A percentile compares a stretch with the other conserved stretches of the same genome.
phyloP scores from a whole-genome alignment of 2,329 filamentous ascomycete species.

The Salinomyces thailandicus region DNA sequence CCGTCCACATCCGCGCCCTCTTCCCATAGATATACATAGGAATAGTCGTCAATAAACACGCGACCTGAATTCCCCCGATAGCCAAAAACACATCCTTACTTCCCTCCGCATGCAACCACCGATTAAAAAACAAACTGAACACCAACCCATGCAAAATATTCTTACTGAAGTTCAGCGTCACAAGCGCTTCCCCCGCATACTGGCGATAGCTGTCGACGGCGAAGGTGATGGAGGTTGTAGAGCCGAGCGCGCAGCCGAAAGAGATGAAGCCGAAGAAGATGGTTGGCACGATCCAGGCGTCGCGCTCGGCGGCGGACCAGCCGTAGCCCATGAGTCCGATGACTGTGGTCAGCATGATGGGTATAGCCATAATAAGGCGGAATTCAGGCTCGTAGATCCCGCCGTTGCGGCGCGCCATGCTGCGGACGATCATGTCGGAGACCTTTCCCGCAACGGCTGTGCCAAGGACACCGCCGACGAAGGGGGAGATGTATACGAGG shows the following conservation, averaged over 20 bases:
- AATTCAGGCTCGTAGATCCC: conserved; percentile 94
- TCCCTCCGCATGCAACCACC: conserved; percentile 69
- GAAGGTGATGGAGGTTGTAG: conserved; percentile 87
- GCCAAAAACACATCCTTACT: conserved; percentile 69
- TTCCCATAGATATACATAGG: conserved; percentile 92
- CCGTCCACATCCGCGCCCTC: conserved; percentile 86
- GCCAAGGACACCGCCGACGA: conserved; percentile 79
- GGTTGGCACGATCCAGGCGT: conserved; percentile 85
- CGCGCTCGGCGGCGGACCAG: conserved; percentile 68
- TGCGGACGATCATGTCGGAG: conserved; percentile 73
- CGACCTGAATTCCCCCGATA: conserved; percentile 76
- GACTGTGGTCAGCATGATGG: conserved; percentile 65
- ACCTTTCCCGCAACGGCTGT: conserved; percentile 83
- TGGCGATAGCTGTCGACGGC: conserved; percentile 87
- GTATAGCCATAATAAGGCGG: conserved; percentile 74
- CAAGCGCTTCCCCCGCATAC: conserved; percentile 86
- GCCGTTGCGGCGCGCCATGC: conserved; percentile 75
- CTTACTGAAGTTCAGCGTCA: conserved; percentile 90
- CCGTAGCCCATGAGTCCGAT: conserved; percentile 91
- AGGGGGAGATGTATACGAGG: conserved; percentile 80
- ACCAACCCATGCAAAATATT: conserved; percentile 86
- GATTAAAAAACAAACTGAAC: conserved; percentile 77
- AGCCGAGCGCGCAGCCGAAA: conserved; percentile 83
- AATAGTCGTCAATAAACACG: conserved; percentile 61
- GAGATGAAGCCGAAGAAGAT: conserved; percentile 86